Base-by-base conservation (phyloP, 805 yeast species). In the Zygoascus flipseniorum region DNA sequence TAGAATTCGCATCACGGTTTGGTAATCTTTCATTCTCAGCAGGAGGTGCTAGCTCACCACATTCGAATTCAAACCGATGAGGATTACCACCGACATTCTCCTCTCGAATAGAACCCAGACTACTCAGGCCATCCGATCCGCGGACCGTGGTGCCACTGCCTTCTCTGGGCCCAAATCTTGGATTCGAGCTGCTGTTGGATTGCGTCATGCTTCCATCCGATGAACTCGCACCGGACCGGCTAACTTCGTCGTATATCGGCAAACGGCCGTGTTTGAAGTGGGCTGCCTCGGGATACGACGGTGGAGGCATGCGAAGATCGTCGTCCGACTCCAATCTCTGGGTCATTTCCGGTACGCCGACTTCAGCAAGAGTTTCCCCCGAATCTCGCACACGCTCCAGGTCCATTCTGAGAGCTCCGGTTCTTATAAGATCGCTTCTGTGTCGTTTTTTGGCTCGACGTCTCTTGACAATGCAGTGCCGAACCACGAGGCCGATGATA, bases 391-490 rank as follows among this genome's bases (percentile, higher is more conserved):
- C 50, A 11, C 47, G 52, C 26, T 49, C 35, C 8, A 49, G n/a
- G 31, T 60, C 64, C 44, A 51, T 47, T 26, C 62, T 47, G 26
- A 60, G 52, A 8, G 62, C 64, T 18, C 56, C 58, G 6, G 54
- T 31, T n/a, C 64, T 43, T 14, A 58, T 54, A 8, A 47, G 43
- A 32, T 55, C 53, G 16, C 54, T 32, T 41, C 48, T 51, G 8
- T 47, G 54, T 46, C 31, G 52, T 13, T 55, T 47, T 14, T 50
- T 43, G n/a, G 52, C 56, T 13, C 61, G 51, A 14, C 58, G 48
- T 13, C 60, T 54, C 52, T 60, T 60, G 42, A 53, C 51, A 14
- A 59, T 43, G 35, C 53, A 32, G 14, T 48, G 16, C 8, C 62
- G 54, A 2, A 53, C 56, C 4, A 56, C 53, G 16, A 60, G 20